A percentile compares a stretch with the other conserved stretches of the same genome.
Conservation (phyloP, 1,284 basidiomycete genomes). For the Naganishia sp. region DNA sequence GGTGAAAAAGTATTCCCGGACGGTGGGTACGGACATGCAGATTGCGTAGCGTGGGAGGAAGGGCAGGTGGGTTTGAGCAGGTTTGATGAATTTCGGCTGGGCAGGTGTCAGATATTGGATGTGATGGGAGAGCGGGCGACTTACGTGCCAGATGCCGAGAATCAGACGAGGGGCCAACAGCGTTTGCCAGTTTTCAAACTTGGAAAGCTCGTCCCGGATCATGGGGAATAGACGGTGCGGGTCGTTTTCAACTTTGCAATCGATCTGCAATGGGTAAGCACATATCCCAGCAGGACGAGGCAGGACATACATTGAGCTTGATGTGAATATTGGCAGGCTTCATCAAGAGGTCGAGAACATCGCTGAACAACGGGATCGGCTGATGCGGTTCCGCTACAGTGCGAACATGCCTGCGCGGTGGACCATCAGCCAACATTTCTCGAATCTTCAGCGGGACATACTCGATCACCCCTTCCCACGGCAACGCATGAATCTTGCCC, state of each 20-base stretch:
- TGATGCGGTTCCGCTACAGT: constrained; percentile 81
- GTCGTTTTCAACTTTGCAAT: constrained; percentile 82
- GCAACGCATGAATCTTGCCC: constrained; percentile 57
- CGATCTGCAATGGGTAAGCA: constrained; percentile 44
- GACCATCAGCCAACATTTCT: not conserved
- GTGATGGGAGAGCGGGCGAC: constrained; percentile 28
- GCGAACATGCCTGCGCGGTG: constrained; percentile 62
- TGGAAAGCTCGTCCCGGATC: constrained; percentile 73
- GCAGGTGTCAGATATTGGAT: constrained; percentile 40
- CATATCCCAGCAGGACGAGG: constrained; percentile 38
- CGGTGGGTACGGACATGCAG: constrained; percentile 64
- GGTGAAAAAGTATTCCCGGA: constrained; percentile 86
- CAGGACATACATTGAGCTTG: constrained; percentile 68
- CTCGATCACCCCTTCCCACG: constrained; percentile 55
- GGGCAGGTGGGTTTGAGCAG: constrained; percentile 74
- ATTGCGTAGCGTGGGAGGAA: constrained; percentile 85
- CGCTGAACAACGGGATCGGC: constrained; percentile 80
- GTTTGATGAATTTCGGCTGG: constrained; percentile 84
- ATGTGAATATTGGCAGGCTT: constrained; percentile 63
- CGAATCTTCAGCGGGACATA: constrained; percentile 34
- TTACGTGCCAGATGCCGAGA: constrained; percentile 63
- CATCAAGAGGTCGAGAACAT: constrained; percentile 81
- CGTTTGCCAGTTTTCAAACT: constrained; percentile 74
- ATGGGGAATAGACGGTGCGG: constrained; percentile 81
- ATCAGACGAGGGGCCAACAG: constrained; percentile 85